Evolutionary conservation across 805 yeast genomes (phyloP).

Genomic region (Candida pseudoglaebosa): DNA sequence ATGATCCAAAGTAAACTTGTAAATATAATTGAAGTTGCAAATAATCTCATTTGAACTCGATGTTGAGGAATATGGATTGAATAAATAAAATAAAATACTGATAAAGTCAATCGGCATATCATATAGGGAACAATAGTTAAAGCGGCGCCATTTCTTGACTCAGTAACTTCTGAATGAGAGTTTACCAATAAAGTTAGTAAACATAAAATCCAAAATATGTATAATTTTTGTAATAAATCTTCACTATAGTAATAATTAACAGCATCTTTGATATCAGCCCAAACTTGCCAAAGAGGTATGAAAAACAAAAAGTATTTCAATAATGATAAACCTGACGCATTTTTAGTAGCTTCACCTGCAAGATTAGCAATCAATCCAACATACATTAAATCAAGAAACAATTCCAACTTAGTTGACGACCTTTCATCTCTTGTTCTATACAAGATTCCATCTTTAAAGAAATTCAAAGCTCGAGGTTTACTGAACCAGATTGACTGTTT

Average conservation of each 20-base stretch:
- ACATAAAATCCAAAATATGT: conserved; percentile 50
- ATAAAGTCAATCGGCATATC: conserved; percentile 40
- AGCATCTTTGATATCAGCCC: conserved; percentile 62
- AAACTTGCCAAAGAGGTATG: conserved; percentile 58
- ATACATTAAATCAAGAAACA: conserved; percentile 59
- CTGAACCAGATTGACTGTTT: conserved; percentile 37
- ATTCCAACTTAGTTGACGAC: conserved; percentile 48
- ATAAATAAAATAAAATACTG: conserved; percentile 31
- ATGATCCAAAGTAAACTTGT: conserved; percentile 47
- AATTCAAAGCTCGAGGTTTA: conserved; percentile 57
- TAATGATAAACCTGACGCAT: conserved; percentile 46
- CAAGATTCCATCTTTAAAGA: conserved; percentile 53
- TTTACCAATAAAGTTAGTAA: conserved; percentile 51
- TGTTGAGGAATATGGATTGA: conserved; percentile 48
- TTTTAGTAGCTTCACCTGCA: conserved; percentile 50
- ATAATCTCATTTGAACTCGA: conserved; percentile 45
- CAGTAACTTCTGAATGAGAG: conserved; percentile 38
- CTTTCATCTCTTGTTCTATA: conserved; percentile 56
- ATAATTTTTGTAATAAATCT: conserved; percentile 51
- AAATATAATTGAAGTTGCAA: conserved; percentile 25
- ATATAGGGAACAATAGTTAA: conserved; percentile 46
- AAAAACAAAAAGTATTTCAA: conserved; percentile 48
- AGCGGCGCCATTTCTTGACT: conserved; percentile 35
- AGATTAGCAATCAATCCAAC: conserved; percentile 62
- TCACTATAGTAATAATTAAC: conserved; percentile 62